Conservation (phyloP, 176 grass and related monocot species). For the Carex kokanica region DNA sequence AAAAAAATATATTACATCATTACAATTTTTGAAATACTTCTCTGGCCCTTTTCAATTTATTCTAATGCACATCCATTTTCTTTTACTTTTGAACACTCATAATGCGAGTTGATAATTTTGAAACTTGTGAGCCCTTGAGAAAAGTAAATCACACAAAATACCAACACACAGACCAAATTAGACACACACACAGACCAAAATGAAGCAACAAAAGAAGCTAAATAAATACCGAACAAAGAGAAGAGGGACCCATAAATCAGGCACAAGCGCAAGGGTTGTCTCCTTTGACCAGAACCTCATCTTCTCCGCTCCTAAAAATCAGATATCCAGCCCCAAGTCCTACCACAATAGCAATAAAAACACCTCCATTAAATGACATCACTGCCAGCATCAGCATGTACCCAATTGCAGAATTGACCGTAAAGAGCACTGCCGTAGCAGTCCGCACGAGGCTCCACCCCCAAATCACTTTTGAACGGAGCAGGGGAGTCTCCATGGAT, state of each 20-base stretch:
- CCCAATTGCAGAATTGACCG: conserved; percentile 72
- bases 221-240: conserved; percentile 14
- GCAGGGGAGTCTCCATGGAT: conserved; percentile 20
- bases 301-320: conserved; percentile 65
- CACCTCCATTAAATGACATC: conserved; percentile 96
- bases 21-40: neutral
- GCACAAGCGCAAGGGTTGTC: conserved; percentile 91
- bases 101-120: neutral
- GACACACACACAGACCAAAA: conserved; percentile 31
- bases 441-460: conserved; percentile 21
- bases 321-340: conserved; percentile 78
- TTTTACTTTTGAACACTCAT: neutral
- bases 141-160: neutral
- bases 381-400: conserved; percentile 96
- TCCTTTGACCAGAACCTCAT: conserved; percentile 50
- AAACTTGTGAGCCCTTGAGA: neutral
- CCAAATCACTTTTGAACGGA: neutral
- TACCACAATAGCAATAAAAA: conserved; percentile 65
- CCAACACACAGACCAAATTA: neutral
- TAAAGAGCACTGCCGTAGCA: conserved; percentile 59
- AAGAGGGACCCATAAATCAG: conserved; percentile 20
- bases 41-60: neutral
- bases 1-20: neutral
- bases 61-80: neutral
- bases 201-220: neutral